Conservation (phyloP, 2,329 filamentous ascomycete genomes). For the Alternaria ethzedia region DNA sequence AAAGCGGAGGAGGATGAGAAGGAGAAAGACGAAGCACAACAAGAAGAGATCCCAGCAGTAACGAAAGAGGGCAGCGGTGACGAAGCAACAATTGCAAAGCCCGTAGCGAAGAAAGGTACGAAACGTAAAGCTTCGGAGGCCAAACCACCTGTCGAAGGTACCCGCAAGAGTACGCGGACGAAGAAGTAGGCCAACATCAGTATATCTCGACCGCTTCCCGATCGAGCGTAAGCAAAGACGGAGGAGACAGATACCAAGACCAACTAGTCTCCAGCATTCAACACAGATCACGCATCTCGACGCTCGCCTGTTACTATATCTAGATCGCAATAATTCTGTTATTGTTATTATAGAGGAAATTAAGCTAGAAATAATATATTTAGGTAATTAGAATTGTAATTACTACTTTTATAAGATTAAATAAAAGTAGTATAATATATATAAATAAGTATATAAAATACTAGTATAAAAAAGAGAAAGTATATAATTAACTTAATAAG, state of each 20-base stretch:
- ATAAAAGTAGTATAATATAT: too few species aligned
- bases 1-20: neutral
- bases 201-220: neutral
- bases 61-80: neutral
- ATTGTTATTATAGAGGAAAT: too few species aligned
- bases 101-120: constrained; percentile 18
- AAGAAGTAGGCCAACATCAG: constrained; percentile 18
- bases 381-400: too few species aligned
- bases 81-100: neutral
- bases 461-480: too few species aligned
- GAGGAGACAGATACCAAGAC: neutral
- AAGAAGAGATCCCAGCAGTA: neutral
- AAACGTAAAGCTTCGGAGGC: constrained; percentile 32
- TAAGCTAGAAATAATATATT: too few species aligned
- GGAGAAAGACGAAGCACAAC: neutral
- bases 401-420: too few species aligned
- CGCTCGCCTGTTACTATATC: neutral
- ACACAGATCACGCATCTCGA: neutral
- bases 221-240: neutral
- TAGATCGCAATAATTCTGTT: too few species aligned
- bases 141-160: constrained; percentile 20
- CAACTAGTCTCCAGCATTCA: neutral
- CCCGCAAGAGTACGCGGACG: constrained; percentile 35
- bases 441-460: too few species aligned
- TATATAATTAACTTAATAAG: too few species aligned